Evolutionary conservation across 108 stramenopile species (phyloP).

Genomic region (Aureococcus anophagefferens): DNA sequence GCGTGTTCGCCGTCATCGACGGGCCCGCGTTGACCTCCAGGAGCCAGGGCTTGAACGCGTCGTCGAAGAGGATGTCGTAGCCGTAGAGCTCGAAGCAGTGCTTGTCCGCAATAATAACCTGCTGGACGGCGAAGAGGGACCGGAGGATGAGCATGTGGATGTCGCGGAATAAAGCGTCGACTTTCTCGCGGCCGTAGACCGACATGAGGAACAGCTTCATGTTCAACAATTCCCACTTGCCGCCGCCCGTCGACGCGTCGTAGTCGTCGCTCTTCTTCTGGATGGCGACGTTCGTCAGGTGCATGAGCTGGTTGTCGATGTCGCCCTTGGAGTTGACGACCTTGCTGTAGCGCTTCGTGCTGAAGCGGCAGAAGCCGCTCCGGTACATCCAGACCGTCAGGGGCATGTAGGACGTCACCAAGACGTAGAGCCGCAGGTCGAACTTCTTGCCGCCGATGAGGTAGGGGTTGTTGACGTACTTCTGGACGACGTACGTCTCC

Average conservation of each 20-base stretch:
- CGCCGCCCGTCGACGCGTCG: no score
- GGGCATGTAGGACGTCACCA: conserved; percentile 48
- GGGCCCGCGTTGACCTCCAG: conserved; percentile 51
- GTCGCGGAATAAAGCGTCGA: conserved; percentile 35
- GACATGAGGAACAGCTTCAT: conserved; percentile 46
- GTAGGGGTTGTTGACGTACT: conserved; percentile 46
- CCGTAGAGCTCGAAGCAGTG: conserved; percentile 65
- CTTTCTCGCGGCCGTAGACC: conserved; percentile 29
- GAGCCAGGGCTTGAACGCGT: conserved; percentile 41
- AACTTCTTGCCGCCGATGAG: conserved; percentile 57
- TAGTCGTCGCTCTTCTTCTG: conserved; percentile 48
- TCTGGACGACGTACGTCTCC: conserved; percentile 54
- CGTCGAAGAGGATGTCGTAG: conserved; percentile 51
- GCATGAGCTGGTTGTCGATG: conserved; percentile 36
- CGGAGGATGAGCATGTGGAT: conserved; percentile 39
- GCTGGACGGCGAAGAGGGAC: conserved; percentile 42
- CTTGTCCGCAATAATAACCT: conserved; percentile 45
- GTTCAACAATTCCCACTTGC: no score
- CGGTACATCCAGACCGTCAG: conserved; percentile 40
- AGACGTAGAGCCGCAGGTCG: conserved; percentile 50
- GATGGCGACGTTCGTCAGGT: conserved; percentile 55
- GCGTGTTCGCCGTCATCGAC: no score
- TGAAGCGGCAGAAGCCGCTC: conserved; percentile 37
- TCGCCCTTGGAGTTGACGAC: conserved; percentile 11
- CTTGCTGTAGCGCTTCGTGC: conserved; percentile 17